phyloP scores from a whole-genome alignment of 768 basidiomycete species.

The Multifurca ochricompacta region DNA sequence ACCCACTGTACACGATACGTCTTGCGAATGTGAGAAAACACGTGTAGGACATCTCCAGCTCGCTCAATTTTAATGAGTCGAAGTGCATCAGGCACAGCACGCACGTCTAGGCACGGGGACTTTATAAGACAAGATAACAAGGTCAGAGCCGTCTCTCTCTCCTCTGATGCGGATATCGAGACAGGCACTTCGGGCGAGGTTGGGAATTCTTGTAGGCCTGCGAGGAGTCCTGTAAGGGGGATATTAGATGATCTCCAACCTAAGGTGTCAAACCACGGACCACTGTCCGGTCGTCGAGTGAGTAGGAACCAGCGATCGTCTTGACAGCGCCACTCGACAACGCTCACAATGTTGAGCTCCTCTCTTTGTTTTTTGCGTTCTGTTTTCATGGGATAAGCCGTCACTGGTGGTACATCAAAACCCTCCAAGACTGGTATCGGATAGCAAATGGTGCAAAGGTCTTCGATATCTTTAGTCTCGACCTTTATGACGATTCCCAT shows the following conservation, averaged over 20 bases:
- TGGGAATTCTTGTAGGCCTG: conserved; percentile 86
- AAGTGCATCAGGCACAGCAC: conserved; percentile 9
- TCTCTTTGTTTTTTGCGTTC: conserved; percentile 77
- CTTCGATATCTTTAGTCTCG: conserved; percentile 59
- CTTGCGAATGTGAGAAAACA: conserved; percentile 88
- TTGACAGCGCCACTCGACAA: conserved; percentile 67
- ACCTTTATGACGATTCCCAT: conserved; percentile 3
- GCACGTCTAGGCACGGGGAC: conserved; percentile 20
- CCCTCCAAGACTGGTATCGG: conserved; percentile 36
- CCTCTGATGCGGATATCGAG: conserved; percentile 32
- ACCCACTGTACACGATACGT: conserved; percentile 76
- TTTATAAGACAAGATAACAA: conserved; percentile 37
- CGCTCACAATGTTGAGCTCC: conserved; percentile 78
- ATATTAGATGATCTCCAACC: background rate
- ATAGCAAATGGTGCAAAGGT: conserved; percentile 62
- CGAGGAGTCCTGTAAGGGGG: conserved; percentile 63
- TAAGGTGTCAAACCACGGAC: conserved; percentile 31
- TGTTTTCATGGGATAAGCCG: conserved; percentile 80
- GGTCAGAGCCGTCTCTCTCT: conserved; percentile 28
- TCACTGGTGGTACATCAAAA: conserved; percentile 36
- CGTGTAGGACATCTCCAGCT: conserved; percentile 63
- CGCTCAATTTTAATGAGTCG: conserved; percentile 40
- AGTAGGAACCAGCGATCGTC: conserved; percentile 61
- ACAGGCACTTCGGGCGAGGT: conserved; percentile 47
- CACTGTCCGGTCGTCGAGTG: conserved; percentile 74